Percentiles rank a stretch among this genome's conserved stretches.
These are phyloP conservation scores for Umbelopsis isabellina DNA, from an alignment of 192 early-diverging fungal species.

Conservation along the genomic window DNA sequence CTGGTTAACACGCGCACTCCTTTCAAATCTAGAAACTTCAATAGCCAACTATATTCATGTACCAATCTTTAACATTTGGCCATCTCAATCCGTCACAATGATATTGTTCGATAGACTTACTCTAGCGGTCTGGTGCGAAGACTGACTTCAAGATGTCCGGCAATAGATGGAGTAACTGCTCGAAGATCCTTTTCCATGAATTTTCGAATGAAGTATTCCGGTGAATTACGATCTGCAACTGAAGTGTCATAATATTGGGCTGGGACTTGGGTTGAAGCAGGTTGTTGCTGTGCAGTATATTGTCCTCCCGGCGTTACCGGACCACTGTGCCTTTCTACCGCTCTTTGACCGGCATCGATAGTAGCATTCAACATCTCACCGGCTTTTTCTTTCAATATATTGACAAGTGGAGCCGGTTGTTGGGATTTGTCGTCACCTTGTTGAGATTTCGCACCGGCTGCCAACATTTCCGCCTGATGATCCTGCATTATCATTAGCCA, in stretches of 20 bases:
- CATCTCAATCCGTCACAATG: too few relatives aligned
- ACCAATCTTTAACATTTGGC: not conserved
- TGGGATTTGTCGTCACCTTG: not conserved
- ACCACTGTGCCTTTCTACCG: slow-evolving; percentile 26
- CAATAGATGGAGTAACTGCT: slow-evolving; percentile 48
- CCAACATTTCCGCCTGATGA: slow-evolving; percentile 44
- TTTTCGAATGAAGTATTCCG: slow-evolving; percentile 57
- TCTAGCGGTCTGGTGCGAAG: slow-evolving; percentile 56
- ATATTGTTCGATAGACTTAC: slow-evolving; percentile 32
- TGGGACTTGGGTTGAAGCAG: not conserved
- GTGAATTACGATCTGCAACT: slow-evolving; percentile 48
- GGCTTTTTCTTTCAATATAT: slow-evolving; percentile 35
- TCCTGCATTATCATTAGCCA: slow-evolving; percentile 60
- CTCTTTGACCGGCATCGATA: slow-evolving; percentile 22
- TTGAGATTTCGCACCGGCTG: slow-evolving; percentile 21
- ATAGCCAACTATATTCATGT: slow-evolving; percentile 60
- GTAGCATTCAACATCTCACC: slow-evolving; percentile 31
- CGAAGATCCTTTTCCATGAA: slow-evolving; percentile 51
- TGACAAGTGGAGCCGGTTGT: slow-evolving; percentile 25
- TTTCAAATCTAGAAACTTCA: slow-evolving; percentile 75
- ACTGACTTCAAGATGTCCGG: slow-evolving; percentile 55
- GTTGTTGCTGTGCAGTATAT: not conserved
- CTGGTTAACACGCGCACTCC: slow-evolving; percentile 70
- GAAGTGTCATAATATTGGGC: slow-evolving; percentile 7
- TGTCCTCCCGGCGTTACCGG: not conserved